Percentiles rank a stretch among this genome's conserved stretches.
phyloP scores from a whole-genome alignment of 2,329 filamentous ascomycete genomes.

The Curvularia lunata region DNA sequence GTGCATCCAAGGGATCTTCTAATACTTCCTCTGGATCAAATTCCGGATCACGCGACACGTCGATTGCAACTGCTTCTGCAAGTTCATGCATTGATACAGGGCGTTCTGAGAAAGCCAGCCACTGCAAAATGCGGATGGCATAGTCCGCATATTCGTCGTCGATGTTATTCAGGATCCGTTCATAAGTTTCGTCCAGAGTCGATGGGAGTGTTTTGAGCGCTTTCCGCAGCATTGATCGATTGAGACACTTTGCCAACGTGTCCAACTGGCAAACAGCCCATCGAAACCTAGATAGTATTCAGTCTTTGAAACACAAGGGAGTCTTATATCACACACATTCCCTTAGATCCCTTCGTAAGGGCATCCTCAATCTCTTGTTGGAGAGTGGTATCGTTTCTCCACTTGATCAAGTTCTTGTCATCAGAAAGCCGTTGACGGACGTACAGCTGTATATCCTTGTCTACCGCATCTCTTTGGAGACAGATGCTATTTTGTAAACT shows the following conservation, averaged over 20 bases:
- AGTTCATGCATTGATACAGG: constrained; percentile 32
- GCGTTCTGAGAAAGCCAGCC: constrained; percentile 31
- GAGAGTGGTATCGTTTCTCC: constrained; percentile 33
- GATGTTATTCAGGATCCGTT: constrained; percentile 34
- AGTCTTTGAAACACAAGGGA: constrained; percentile 5
- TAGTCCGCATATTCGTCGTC: constrained; percentile 23
- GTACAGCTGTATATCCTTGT: constrained; percentile 38
- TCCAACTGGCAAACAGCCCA: constrained; percentile 40
- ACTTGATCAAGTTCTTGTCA: constrained; percentile 33
- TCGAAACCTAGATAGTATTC: constrained; percentile 29
- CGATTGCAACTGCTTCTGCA: constrained; percentile 34
- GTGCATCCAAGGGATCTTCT: constrained; percentile 41
- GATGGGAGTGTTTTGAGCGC: constrained; percentile 29
- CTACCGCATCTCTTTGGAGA: constrained; percentile 34
- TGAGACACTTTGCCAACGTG: constrained; percentile 27
- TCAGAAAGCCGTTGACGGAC: constrained; percentile 46
- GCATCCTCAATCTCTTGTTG: constrained; percentile 38
- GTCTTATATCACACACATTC: constrained; percentile 28
- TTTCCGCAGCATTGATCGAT: constrained; percentile 24
- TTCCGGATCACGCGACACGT: constrained; percentile 29
- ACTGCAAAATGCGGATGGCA: constrained; percentile 33
- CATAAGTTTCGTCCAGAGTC: constrained; percentile 37
- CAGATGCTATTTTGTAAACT: constrained; percentile 21
- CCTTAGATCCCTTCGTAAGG: constrained; percentile 34
- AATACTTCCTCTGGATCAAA: constrained; percentile 47